Base-by-base conservation (phyloP, 306 rosid species). In the Sechiopsis laciniata region DNA sequence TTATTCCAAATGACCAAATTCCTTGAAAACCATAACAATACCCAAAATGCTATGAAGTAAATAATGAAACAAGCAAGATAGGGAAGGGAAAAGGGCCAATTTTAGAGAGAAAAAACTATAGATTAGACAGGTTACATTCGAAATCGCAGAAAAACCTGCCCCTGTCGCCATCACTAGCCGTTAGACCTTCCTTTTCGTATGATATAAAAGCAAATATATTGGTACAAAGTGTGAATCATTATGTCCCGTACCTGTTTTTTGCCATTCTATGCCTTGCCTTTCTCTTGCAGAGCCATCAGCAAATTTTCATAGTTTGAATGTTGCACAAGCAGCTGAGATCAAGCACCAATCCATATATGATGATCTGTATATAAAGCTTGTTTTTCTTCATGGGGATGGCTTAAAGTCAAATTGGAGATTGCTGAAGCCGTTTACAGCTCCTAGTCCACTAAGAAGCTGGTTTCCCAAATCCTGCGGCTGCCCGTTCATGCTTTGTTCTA, bases 361-460 rank as follows among this genome's bases (percentile, higher is more conserved):
- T 50, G 42, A 14, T 69, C 13, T 29, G 35, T 29, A 61, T 69
- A 51, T 20, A 66, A 6, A 51, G 74, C 59, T 69, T 69, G n/a
- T 0, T 26, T 13, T 65, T 65, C 71, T 17, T 90, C 88, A 89
- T 26, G 95, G 95, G 21, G 95, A 87, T 15, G 88, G 64, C 80
- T 88, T 95, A 94, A 97, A 95, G 80, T 89, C 99, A 78, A 80
- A 94, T 82, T 85, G 96, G 83, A 89, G 86, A 87, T 83, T 95
- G 72, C 75, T 91, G 79, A 80, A 95, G 66, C 96, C 86, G 55
- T 89, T 91, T 58, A 79, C 95, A 11, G 97, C 89, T 81, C 96
- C 97, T 67, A 89, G 81, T 45, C 99, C 96, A 77, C 88, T 77
- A 71, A 95, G 90, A 75, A 91, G 81, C 77, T 91, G 97, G 87